phyloP scores from a whole-genome alignment of 371 early-diverging fungal genomes.

The Synchytrium microbalum region DNA sequence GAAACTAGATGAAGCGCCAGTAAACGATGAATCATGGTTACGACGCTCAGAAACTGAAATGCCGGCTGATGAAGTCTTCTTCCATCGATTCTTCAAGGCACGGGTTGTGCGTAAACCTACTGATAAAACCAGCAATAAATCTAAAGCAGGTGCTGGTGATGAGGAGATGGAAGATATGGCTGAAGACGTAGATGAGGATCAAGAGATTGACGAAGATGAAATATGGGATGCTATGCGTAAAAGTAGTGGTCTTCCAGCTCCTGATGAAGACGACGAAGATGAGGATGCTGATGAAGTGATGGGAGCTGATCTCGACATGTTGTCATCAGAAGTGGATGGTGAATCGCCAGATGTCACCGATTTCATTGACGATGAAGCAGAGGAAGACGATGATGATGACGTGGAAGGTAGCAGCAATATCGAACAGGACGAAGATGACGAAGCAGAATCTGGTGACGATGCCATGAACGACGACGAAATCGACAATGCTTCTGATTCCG shows the following conservation, averaged over 20 bases:
- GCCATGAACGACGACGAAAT: slow-evolving; percentile 10
- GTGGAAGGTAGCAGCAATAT: slow-evolving; percentile 7
- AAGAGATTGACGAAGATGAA: slow-evolving; percentile 46
- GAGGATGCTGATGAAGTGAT: slow-evolving; percentile 45
- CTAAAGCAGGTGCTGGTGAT: slow-evolving; percentile 9
- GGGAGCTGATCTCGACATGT: slow-evolving; percentile 25
- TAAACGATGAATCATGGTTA: slow-evolving; percentile 19
- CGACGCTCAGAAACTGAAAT: slow-evolving; percentile 9
- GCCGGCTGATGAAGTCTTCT: slow-evolving; percentile 57
- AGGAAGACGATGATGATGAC: slow-evolving; percentile 37
- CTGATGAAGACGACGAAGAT: slow-evolving; percentile 58
- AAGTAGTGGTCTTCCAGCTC: slow-evolving; percentile 19
- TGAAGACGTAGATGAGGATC: slow-evolving; percentile 35
- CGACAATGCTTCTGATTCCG: slow-evolving; percentile 9
- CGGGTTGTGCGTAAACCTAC: slow-evolving; percentile 28
- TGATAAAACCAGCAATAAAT: slow-evolving; percentile 37
- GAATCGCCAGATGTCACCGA: slow-evolving; percentile 27
- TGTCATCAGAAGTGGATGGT: slow-evolving; percentile 11
- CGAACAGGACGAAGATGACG: slow-evolving; percentile 27
- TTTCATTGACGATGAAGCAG: slow-evolving; percentile 30
- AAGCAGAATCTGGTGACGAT: slow-evolving; percentile 14
- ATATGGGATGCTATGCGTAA: slow-evolving; percentile 41
- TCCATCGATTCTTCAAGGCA: slow-evolving; percentile 68
- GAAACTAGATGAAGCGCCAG: slow-evolving; percentile 29
- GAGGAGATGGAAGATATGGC: slow-evolving; percentile 20